Conservation (phyloP, 108 stramenopile genomes). For the Conticribra weissflogii region DNA sequence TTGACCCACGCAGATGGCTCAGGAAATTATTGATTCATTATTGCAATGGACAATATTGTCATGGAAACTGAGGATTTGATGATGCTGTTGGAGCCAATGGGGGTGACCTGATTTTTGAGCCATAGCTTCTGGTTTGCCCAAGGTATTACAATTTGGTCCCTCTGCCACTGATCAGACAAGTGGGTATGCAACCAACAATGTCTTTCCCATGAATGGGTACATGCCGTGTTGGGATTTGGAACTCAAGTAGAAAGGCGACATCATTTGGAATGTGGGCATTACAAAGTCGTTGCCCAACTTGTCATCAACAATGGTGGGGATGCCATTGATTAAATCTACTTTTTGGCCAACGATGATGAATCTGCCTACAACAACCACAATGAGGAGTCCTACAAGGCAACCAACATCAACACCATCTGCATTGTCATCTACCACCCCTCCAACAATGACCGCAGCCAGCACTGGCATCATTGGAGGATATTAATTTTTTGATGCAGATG, state of each 20-base stretch:
- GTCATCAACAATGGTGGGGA: not conserved
- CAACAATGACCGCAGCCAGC: not conserved
- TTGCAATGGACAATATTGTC: not conserved
- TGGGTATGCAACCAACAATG: conserved; percentile 15
- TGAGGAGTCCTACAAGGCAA: conserved; percentile 7
- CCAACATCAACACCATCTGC: conserved; percentile 7
- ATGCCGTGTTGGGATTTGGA: conserved; percentile 33
- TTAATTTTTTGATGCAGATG: conserved; percentile 34
- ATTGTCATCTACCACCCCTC: not conserved
- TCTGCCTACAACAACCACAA: not conserved
- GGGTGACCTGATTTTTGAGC: not conserved
- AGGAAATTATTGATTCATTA: not conserved
- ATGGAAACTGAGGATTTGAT: not conserved
- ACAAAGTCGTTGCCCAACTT: not conserved
- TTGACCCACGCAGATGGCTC: not conserved
- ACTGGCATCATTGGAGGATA: conserved; percentile 33
- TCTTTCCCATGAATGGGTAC: conserved; percentile 13
- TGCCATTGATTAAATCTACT: conserved; percentile 5
- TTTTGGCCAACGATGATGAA: conserved; percentile 11
- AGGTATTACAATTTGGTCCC: conserved; percentile 9
- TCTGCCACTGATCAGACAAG: conserved; percentile 9
- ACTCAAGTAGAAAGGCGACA: conserved; percentile 16
- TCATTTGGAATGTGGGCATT: conserved; percentile 47
- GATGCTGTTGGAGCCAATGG: not conserved
- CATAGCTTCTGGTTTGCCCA: not conserved